These are phyloP conservation scores for Termitomyces bulborhizus DNA, from an alignment of 768 basidiomycete species.

Conservation along the genomic window DNA sequence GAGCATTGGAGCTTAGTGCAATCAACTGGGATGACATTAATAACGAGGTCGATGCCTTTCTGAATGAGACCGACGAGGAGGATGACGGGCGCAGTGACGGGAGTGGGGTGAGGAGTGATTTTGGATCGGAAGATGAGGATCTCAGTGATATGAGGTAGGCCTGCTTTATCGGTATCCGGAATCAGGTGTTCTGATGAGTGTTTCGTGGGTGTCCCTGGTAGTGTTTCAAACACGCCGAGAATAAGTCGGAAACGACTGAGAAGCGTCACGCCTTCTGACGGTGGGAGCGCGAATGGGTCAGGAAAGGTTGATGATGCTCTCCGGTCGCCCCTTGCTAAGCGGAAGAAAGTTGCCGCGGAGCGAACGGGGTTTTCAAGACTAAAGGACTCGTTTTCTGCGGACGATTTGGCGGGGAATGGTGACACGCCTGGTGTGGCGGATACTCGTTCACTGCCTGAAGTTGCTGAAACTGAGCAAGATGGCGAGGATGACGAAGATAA, in stretches of 20 bases:
- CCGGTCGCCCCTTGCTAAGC: constrained; percentile 71
- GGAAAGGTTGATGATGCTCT: constrained; percentile 32
- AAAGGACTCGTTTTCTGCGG: constrained; percentile 59
- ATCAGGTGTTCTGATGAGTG: neutral
- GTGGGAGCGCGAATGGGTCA: constrained; percentile 29
- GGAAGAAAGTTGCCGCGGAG: constrained; percentile 68
- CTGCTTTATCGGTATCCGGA: neutral
- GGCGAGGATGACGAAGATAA: constrained; percentile 41
- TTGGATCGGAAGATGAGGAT: constrained; percentile 51
- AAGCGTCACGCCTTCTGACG: constrained; percentile 65
- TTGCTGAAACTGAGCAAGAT: constrained; percentile 24
- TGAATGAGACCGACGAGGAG: constrained; percentile 75
- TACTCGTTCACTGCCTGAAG: constrained; percentile 9
- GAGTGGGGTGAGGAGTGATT: constrained; percentile 38
- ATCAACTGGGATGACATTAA: constrained; percentile 83
- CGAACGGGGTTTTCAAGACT: constrained; percentile 60
- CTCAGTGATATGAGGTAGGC: constrained; percentile 32
- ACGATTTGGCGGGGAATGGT: constrained; percentile 32
- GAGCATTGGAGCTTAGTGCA: constrained; percentile 45
- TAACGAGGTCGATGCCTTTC: constrained; percentile 81
- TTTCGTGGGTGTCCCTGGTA: constrained; percentile 16
- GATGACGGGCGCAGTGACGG: constrained; percentile 35
- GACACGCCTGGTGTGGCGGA: constrained; percentile 13
- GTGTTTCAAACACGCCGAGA: constrained; percentile 34
- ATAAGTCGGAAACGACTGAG: constrained; percentile 63